Evolutionary conservation across 345 rosid genomes (phyloP), one percentile per base, ranked within the genome.

Genomic region (Barbarea vulgaris): DNA sequence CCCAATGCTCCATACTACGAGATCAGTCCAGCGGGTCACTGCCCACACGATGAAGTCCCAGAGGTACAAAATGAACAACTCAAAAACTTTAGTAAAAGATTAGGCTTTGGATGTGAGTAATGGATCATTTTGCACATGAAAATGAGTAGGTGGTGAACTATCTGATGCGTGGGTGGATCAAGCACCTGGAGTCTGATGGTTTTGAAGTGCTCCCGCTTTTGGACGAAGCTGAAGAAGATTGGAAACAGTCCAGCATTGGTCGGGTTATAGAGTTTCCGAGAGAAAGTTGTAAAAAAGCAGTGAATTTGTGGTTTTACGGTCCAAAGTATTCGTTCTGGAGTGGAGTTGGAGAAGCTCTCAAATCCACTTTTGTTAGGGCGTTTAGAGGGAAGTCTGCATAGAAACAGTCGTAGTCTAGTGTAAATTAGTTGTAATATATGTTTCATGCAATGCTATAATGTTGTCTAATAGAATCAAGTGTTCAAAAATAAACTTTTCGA

Each of bases 1-100:
- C 92, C 97, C 7, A 88, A 87, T 59, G 87, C 96, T 68, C 90
- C 92, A 15, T 91, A 88, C 80, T 95, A 95, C 15, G 92, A 91
- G 78, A 89, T 95, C 82, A 95, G 96, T 79, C 97, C 99, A 10
- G 99, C 99, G 4, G 99, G 99, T 69, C 99, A 95, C 80, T 95
- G 99, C 85, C 99, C 99, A 65, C 99, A 95, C 53, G 97, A 95
- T 65, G 99, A 95, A 89, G 96, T 95, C 77, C 97, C 99, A 10
- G 99, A 95, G 98, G 98, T 91, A 84, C 46, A 28, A 44, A 6
- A 5, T 61, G 37, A 19, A 53, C 57, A 52, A 46, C 10, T 65
- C 14, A 13, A 47, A 28, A 37, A 6, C 13, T 44, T 58, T 59
- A 14, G 4, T 52, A 7, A 47, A 61, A 21, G 39, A 25, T 59